These are phyloP conservation scores for Parmales sp. DNA, from an alignment of 108 stramenopile species.

Conservation along the genomic window DNA sequence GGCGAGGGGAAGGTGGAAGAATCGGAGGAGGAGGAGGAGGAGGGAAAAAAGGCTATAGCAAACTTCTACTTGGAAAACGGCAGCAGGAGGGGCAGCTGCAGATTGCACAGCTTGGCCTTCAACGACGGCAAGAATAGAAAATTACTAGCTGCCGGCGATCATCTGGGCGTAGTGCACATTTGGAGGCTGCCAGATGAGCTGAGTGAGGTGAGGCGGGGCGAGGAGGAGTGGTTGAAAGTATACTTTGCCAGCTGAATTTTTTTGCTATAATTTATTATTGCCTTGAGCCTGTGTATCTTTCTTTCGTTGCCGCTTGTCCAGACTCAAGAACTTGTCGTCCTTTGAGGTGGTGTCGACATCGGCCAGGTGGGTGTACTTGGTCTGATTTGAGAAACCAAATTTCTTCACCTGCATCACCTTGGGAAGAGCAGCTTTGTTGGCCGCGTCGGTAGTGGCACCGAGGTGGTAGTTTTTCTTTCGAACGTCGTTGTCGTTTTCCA, in stretches of 20 bases:
- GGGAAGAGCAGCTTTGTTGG: conserved; percentile 67
- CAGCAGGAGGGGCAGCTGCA: too few relatives aligned
- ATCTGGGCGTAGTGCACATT: neutral
- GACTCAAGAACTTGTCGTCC: conserved; percentile 24
- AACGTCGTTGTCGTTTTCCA: conserved; percentile 68
- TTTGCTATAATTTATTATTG: too few relatives aligned
- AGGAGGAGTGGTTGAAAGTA: too few relatives aligned
- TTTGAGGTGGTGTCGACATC: conserved; percentile 85
- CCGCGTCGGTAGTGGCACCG: too few relatives aligned
- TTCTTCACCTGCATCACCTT: conserved; percentile 87
- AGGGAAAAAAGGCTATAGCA: neutral
- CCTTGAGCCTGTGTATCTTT: too few relatives aligned
- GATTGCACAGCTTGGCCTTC: neutral
- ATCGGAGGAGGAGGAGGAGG: neutral
- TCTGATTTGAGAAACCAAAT: conserved; percentile 81
- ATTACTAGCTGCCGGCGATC: neutral
- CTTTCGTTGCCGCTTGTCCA: too few relatives aligned
- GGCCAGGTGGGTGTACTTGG: conserved; percentile 82
- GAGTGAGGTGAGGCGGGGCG: too few relatives aligned
- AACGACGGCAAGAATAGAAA: conserved; percentile 9
- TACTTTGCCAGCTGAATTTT: too few relatives aligned
- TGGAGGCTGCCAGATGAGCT: neutral
- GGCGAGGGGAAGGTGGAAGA: neutral
- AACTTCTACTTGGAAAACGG: neutral
- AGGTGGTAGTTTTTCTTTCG: too few relatives aligned